These are phyloP conservation scores for Globisporangium megalacanthum DNA, from an alignment of 352 stramenopile genomes.

Conservation along the genomic window DNA sequence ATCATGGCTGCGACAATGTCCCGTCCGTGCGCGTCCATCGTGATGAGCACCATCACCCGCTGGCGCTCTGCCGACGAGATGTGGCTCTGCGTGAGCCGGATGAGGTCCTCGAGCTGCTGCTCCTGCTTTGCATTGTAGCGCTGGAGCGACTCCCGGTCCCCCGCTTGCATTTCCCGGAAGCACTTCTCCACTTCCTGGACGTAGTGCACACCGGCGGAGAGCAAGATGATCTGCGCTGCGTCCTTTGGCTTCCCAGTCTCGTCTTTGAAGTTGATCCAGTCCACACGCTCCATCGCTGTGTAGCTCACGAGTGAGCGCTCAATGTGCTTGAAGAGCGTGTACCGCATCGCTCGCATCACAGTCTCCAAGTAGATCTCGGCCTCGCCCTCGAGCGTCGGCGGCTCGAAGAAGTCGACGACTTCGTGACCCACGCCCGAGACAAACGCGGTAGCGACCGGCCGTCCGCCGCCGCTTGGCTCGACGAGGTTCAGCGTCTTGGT, in stretches of 20 bases:
- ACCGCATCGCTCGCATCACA: constrained; percentile 91
- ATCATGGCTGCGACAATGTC: constrained; percentile 97
- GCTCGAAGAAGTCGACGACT: constrained; percentile 89
- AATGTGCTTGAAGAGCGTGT: constrained; percentile 93
- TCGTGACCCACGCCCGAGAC: constrained; percentile 94
- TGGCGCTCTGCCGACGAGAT: constrained; percentile 91
- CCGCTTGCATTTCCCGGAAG: constrained; percentile 68
- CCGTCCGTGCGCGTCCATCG: constrained; percentile 92
- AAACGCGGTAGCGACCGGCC: constrained; percentile 88
- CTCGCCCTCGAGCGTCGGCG: constrained; percentile 92
- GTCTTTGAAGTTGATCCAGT: constrained; percentile 97
- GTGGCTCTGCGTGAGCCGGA: constrained; percentile 89
- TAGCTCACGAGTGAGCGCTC: constrained; percentile 90
- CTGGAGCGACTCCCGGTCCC: constrained; percentile 82
- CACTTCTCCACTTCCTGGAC: constrained; percentile 88
- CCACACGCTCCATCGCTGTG: constrained; percentile 84
- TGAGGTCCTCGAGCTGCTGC: constrained; percentile 92
- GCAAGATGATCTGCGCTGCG: constrained; percentile 93
- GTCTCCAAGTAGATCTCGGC: constrained; percentile 97
- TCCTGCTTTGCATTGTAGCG: constrained; percentile 92
- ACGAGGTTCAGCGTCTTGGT: constrained; percentile 90
- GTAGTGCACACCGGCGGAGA: constrained; percentile 92
- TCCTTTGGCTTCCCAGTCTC: constrained; percentile 83
- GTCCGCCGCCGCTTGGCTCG: constrained; percentile 39
- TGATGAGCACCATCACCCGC: constrained; percentile 95